These are phyloP conservation scores for Rhodotorula kratochvilovae DNA, from an alignment of 768 basidiomycete species.

Conservation along the genomic window DNA sequence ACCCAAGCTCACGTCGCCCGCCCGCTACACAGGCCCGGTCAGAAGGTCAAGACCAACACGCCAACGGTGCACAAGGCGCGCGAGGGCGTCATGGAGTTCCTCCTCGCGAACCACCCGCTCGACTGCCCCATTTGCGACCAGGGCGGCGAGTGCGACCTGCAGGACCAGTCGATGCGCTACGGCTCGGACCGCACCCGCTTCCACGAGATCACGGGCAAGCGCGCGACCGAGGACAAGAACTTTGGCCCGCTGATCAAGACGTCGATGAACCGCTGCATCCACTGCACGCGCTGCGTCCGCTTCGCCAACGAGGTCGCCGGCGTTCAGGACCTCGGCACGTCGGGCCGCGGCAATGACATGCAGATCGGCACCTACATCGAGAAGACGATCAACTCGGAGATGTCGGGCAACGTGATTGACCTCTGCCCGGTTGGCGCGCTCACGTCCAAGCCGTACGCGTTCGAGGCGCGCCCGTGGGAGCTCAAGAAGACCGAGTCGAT, in stretches of 20 bases:
- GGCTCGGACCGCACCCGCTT: slow-evolving; percentile 95
- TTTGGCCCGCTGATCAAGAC: slow-evolving; percentile 97
- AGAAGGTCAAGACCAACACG: slow-evolving; percentile 46
- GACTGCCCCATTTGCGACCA: slow-evolving; percentile 99
- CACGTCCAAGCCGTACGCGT: slow-evolving; percentile 97
- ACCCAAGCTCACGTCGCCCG: no score
- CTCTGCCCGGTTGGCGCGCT: slow-evolving; percentile 97
- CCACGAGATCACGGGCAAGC: slow-evolving; percentile 97
- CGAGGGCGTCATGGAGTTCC: slow-evolving; percentile 93
- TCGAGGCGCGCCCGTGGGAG: slow-evolving; percentile 96
- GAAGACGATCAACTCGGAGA: slow-evolving; percentile 94
- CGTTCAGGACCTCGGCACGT: slow-evolving; percentile 93
- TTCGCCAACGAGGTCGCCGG: slow-evolving; percentile 99
- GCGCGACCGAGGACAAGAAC: slow-evolving; percentile 97
- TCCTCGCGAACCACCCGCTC: slow-evolving; percentile 93
- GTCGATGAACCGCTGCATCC: slow-evolving; percentile 97
- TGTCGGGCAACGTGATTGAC: slow-evolving; percentile 95
- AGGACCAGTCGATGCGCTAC: slow-evolving; percentile 99
- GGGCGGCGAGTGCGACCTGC: slow-evolving; percentile 96
- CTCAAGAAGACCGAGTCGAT: slow-evolving; percentile 95
- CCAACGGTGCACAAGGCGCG: slow-evolving; percentile 51
- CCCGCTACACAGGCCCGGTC: slow-evolving; percentile 45
- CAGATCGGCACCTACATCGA: slow-evolving; percentile 98
- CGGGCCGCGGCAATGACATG: slow-evolving; percentile 94
- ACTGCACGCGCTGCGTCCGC: slow-evolving; percentile 97